Percentiles rank a stretch among this genome's conserved stretches.
These are phyloP conservation scores for Cucumis cinereus DNA, from an alignment of 306 rosid genomes.

Conservation along the genomic window DNA sequence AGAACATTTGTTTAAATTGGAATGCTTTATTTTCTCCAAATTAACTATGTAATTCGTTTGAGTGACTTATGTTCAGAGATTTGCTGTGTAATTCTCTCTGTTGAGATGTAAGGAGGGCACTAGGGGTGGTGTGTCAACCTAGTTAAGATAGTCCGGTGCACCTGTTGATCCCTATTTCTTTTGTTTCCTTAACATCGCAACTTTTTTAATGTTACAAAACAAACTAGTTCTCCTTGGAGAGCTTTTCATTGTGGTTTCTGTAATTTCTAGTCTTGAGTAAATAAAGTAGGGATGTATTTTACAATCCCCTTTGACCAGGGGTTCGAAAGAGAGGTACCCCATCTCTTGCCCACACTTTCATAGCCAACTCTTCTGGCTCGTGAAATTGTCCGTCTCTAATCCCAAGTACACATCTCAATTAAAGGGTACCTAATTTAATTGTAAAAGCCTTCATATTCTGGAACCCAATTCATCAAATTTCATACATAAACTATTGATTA, in stretches of 20 bases:
- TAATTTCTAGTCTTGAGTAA: neutral
- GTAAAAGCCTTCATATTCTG: neutral
- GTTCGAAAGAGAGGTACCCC: neutral
- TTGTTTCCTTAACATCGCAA: too few relatives aligned
- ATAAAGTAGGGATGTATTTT: neutral
- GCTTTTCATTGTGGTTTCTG: neutral
- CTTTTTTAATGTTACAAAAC: neutral
- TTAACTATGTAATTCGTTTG: too few relatives aligned
- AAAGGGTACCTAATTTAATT: neutral
- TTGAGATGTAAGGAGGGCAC: too few relatives aligned
- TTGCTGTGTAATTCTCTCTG: too few relatives aligned
- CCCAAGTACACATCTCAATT: neutral
- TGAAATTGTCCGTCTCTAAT: neutral
- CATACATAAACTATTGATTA: neutral
- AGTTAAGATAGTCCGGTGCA: too few relatives aligned
- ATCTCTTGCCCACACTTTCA: neutral
- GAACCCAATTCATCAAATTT: neutral
- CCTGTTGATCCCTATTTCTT: neutral
- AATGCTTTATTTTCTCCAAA: too few relatives aligned
- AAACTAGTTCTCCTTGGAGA: neutral
- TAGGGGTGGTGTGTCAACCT: too few relatives aligned
- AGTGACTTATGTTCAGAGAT: too few relatives aligned
- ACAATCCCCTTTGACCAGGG: neutral
- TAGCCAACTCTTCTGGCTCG: neutral
- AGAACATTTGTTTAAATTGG: too few relatives aligned